Evolutionary conservation across 139 green algal genomes (phyloP), one percentile per base, ranked within the genome.

Genomic region (Trebouxia sp.): DNA sequence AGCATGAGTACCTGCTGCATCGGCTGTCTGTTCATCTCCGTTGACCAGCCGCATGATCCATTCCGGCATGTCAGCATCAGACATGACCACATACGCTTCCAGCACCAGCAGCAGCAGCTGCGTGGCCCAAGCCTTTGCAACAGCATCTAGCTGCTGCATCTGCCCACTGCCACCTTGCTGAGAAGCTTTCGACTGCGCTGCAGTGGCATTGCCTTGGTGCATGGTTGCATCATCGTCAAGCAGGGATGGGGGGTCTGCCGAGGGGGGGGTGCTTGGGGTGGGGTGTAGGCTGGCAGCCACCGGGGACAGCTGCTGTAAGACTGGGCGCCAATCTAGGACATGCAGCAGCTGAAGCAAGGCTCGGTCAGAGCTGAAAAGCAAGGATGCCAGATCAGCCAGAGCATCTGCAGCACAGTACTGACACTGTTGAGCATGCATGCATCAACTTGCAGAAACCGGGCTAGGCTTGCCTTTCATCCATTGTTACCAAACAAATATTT

Each of bases 81-180:
- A 28, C 78, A 66, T 28, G 30, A 83, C 11, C 7, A 78, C 32
- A 28, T 39, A 28, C 1, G 43, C 62, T 32, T 66, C 45, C 78
- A 83, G 45, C n/a, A 74, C 65, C 11, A 83, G 35, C 55, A 83
- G 65, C 45, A 56, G 22, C 45, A 83, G 65, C 62, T 83, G 78
- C 32, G 78, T 72, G 3, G 78, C 78, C 78, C 78, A 83, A 30
- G 37, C 42, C 43, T 77, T 69, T 24, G 15, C 65, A 32, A 17
- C 43, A 39, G 37, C 77, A 38, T 55, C 56, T 3, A 82, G 37
- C 37, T n/a, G 47, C 26, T 77, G 41, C 22, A 3, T n/a, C 4
- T 6, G 38, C 22, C 24, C 26, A 41, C 0, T 15, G 17, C 26
- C 24, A 10, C 26, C 26, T 9, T 56, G 69, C 69, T 56, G 38